Evolutionary conservation across 345 rosid genomes (phyloP), one percentile per base, ranked within the genome.

Genomic region (Crucihimalaya himalaica): DNA sequence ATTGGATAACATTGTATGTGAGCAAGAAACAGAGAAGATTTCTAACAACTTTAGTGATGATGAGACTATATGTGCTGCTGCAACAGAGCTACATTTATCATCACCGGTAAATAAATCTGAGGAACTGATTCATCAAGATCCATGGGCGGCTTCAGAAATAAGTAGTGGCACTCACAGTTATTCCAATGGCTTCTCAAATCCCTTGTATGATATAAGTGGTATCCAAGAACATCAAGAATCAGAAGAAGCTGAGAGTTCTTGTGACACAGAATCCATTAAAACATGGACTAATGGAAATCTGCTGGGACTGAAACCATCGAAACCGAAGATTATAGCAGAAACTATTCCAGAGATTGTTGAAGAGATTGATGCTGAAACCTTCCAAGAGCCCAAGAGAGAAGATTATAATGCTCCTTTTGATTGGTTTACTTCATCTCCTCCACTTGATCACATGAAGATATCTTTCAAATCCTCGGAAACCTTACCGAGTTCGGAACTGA

Each of bases 211-310:
- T 10, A 42, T 18, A 4, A 64, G 15, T 42, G 74, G 48, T 43
- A 29, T 62, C 1, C 70, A 68, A 63, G 74, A 75, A 61, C 51
- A 68, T 75, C 69, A 68, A 68, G 79, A 76, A 54, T 23, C 79
- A 43, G 75, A 76, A 19, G 74, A 76, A 25, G 32, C 77, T 65
- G 85, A 84, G 71, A 53, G 56, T 71, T 76, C 82, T 54, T 58
- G 74, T 61, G 72, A 47, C 32, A 63, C 40, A 23, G 79, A 62
- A 54, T 74, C 86, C 32, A 82, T 86, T 25, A 78, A 80, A 28
- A 68, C 86, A 78, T 94, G 98, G 97, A 91, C 92, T 66, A 94
- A 91, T 53, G 95, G 98, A 54, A 84, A 88, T 57, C 81, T 94
- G 1, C 80, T 94, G 64, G 98, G 97, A 74, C 87, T 91, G 21